These are phyloP conservation scores for Arabidopsis arenosa DNA, from an alignment of 345 rosid genomes.

Conservation along the genomic window DNA sequence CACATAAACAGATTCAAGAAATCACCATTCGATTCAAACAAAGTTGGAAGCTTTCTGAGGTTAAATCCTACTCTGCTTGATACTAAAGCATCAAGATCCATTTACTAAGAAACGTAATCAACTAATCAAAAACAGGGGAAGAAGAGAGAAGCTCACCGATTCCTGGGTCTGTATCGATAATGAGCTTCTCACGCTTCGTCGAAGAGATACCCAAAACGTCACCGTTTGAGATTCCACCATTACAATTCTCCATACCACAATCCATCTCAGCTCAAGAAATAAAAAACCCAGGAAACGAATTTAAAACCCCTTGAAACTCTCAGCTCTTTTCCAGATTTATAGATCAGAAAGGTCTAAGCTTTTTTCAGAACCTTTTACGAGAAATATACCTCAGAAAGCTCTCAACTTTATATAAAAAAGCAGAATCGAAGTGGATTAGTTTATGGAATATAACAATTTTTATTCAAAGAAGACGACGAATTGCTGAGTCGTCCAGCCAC, in stretches of 20 bases:
- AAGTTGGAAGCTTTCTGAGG: constrained; percentile 11
- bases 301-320: not conserved
- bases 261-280: constrained; percentile 35
- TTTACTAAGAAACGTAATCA: not conserved
- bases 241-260: constrained; percentile 34
- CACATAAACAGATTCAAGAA: constrained; percentile 21
- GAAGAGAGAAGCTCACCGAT: constrained; percentile 64
- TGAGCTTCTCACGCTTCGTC: constrained; percentile 61
- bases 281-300: not conserved
- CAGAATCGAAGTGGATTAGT: constrained; percentile 23
- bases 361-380: not conserved
- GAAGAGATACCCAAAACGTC: constrained; percentile 39
- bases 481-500: constrained; percentile 21
- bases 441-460: not conserved
- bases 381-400: not conserved
- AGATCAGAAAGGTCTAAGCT: constrained; percentile 28
- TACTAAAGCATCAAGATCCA: constrained; percentile 13
- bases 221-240: constrained; percentile 44
- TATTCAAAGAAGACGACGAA: constrained; percentile 5
- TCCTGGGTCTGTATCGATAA: constrained; percentile 98
- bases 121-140: not conserved
- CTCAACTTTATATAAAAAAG: not conserved
- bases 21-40: not conserved
- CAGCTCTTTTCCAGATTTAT: not conserved
- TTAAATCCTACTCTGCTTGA: not conserved